Evolutionary conservation across 202 grass and related monocot genomes (phyloP), one percentile per base, ranked within the genome.

Genomic region (Eragrostis tef): DNA sequence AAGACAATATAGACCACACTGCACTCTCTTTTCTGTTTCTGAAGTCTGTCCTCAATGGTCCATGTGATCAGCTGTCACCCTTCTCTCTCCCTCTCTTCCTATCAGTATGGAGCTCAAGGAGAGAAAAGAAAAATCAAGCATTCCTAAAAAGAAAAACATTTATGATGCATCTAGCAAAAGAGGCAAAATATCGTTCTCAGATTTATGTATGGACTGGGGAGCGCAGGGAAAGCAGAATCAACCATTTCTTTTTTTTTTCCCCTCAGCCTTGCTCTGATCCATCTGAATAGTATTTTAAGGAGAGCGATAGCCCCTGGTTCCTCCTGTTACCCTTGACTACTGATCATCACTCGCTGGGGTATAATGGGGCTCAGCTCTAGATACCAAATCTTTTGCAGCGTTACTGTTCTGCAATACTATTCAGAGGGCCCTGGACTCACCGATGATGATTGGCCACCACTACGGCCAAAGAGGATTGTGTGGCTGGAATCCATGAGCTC

Each of bases 401-500:
- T 86, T 89, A 79, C 87, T 81, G 60, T 81, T 84, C 53, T 86
- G 27, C 66, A 58, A 82, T 48, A 81, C 76, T 73, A 84, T 93
- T 91, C 27, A 19, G 36, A 71, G 80, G 91, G 79, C 44, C 89
- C 82, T 80, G 77, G 56, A 21, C 56, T 81, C 66, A 86, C 44
- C 62, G 73, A 85, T 69, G 80, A 88, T 87, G 85, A 90, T 92
- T 83, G 80, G 47, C 83, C 77, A 88, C 81, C 85, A 85, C 78
- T 73, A 54, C 79, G 36, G 69, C 75, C 71, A 65, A 87, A 67
- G 83, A 83, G 68, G 59, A 73, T 87, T 89, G 81, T 72, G 81
- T 84, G 81, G 82, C 71, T 77, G 87, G 70, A 93, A 93, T 80
- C 69, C 71, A 80, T 72, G 78, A 79, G 63, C 83, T 72, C 48